Evolutionary conservation across 2,329 filamentous ascomycete species (phyloP).

Genomic region (Immersiporthe knoxdaviesiana): DNA sequence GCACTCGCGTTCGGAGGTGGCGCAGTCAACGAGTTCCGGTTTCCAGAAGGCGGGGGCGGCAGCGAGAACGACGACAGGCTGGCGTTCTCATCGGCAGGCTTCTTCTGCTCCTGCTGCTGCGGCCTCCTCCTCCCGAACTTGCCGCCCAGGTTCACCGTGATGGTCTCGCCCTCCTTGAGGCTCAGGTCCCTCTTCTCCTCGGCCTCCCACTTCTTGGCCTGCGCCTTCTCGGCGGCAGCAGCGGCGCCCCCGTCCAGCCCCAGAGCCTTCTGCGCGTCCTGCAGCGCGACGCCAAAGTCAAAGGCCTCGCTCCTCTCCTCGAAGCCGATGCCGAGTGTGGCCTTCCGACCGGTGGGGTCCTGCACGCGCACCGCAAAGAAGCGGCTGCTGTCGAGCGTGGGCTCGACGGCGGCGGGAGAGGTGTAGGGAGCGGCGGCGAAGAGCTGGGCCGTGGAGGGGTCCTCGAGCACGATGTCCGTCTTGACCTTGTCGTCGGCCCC

Average conservation of each 20-base stretch:
- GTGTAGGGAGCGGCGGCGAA: constrained; percentile 86
- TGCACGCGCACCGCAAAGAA: constrained; percentile 86
- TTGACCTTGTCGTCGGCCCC: constrained; percentile 58
- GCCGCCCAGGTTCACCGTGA: constrained; percentile 76
- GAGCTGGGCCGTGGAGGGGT: constrained; percentile 70
- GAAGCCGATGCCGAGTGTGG: constrained; percentile 82
- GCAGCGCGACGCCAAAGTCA: constrained; percentile 79
- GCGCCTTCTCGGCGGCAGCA: constrained; percentile 37
- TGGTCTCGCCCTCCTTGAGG: constrained; percentile 87
- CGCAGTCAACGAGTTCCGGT: constrained; percentile 49
- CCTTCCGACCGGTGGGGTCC: constrained; percentile 74
- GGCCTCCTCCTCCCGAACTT: constrained; percentile 52
- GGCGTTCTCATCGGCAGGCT: constrained; percentile 38
- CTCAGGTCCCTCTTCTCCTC: constrained; percentile 75
- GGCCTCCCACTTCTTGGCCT: constrained; percentile 44
- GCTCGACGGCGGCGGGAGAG: constrained; percentile 67
- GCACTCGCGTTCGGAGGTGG: constrained; percentile 68
- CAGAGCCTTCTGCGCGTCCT: constrained; percentile 74
- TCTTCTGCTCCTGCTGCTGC: constrained; percentile 35
- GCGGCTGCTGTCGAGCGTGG: constrained; percentile 76
- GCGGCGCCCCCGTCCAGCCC: constrained; percentile 56
- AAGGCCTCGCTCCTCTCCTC: constrained; percentile 86
- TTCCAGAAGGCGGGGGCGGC: constrained; percentile 66
- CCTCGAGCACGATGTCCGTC: constrained; percentile 79
- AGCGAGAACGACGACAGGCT: constrained; percentile 68